Conservation (phyloP, 805 yeast species). For the Saturnispora galanensis region DNA sequence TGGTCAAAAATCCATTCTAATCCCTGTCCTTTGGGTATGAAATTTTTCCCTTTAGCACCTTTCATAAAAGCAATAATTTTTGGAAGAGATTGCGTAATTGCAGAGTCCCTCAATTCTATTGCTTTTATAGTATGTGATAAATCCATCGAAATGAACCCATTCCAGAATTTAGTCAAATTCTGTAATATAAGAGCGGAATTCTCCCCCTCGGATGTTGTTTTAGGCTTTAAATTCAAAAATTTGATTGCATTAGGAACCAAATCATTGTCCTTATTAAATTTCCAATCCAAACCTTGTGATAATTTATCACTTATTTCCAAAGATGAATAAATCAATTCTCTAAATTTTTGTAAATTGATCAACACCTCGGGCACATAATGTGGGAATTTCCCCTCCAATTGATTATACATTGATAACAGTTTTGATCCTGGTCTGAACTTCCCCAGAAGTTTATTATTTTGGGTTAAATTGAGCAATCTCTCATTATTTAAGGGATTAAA, state of each 20-base stretch:
- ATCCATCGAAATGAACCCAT: too few species aligned
- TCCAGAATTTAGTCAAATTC: too few species aligned
- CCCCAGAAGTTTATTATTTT: constrained; percentile 20
- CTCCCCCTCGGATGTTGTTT: too few species aligned
- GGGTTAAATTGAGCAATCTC: constrained; percentile 19
- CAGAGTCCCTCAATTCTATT: too few species aligned
- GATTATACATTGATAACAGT: constrained; percentile 22
- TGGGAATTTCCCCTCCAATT: constrained; percentile 17
- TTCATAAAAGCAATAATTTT: background rate
- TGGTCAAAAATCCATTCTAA: constrained; percentile 23
- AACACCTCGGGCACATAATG: constrained; percentile 16
- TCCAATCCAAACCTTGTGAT: constrained; percentile 22
- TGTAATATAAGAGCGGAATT: too few species aligned
- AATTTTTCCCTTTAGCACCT: background rate
- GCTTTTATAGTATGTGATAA: too few species aligned
- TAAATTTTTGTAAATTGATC: constrained; percentile 13
- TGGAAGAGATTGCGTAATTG: background rate
- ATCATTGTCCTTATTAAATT: constrained; percentile 14
- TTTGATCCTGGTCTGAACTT: constrained; percentile 26
- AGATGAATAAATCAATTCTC: constrained; percentile 18
- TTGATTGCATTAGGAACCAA: constrained; percentile 9
- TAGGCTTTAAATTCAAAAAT: background rate
- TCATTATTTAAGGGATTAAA: constrained; percentile 10
- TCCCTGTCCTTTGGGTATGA: background rate
- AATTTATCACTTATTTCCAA: constrained; percentile 25